Percentiles rank a stretch among this genome's conserved stretches.
phyloP scores from a whole-genome alignment of 345 rosid species.

The Erodium maritimum region DNA sequence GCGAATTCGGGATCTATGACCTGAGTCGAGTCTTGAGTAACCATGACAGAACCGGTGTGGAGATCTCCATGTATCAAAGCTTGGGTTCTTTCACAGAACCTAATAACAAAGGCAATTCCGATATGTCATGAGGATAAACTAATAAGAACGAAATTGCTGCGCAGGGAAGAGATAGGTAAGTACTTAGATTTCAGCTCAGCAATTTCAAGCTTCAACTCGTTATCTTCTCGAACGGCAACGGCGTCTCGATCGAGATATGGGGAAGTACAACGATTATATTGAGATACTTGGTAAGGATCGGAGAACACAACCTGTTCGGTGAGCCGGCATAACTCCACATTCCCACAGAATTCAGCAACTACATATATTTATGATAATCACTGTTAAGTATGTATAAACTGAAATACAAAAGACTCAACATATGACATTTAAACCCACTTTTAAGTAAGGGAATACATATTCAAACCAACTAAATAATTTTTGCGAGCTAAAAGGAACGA shows the following conservation, averaged over 20 bases:
- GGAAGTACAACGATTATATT: slow-evolving; percentile 68
- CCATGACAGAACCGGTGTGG: slow-evolving; percentile 92
- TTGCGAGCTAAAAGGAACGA: too few species aligned
- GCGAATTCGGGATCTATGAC: slow-evolving; percentile 92
- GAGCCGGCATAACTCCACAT: slow-evolving; percentile 83
- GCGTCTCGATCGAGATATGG: slow-evolving; percentile 83
- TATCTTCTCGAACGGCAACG: slow-evolving; percentile 65
- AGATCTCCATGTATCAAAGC: slow-evolving; percentile 94
- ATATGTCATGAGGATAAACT: slow-evolving; percentile 4
- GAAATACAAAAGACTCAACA: too few species aligned
- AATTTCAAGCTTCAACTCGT: slow-evolving; percentile 55
- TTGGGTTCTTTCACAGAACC: slow-evolving; percentile 96
- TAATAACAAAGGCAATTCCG: slow-evolving; percentile 12
- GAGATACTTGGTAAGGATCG: slow-evolving; percentile 72
- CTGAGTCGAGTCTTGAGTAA: slow-evolving; percentile 71
- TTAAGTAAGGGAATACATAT: too few species aligned
- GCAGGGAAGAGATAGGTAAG: slow-evolving; percentile 1
- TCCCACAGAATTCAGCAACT: slow-evolving; percentile 91
- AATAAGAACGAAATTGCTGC: neutral
- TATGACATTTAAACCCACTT: too few species aligned
- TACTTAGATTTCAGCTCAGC: slow-evolving; percentile 89
- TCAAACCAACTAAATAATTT: too few species aligned
- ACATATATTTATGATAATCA: slow-evolving; percentile 13
- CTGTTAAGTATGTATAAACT: too few species aligned
- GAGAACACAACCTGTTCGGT: slow-evolving; percentile 95